Evolutionary conservation across 768 basidiomycete genomes (phyloP).

Genomic region (Tylopilus subfusipes): DNA sequence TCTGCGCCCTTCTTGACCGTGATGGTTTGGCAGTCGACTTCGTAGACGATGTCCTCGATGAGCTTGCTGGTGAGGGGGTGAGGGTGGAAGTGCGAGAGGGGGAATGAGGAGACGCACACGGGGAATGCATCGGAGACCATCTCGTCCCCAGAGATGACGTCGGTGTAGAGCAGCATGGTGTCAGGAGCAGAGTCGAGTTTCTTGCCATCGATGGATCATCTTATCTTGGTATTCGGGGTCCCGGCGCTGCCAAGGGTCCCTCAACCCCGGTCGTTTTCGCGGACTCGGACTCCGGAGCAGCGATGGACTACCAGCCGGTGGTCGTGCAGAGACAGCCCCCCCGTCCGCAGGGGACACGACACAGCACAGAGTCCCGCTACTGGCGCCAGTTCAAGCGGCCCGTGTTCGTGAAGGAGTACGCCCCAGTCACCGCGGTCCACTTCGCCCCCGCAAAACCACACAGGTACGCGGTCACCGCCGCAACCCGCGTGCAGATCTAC

Average conservation of each 20-base stretch:
- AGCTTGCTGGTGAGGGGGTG: conserved; percentile 52
- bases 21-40: conserved; percentile 79
- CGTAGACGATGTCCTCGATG: conserved; percentile 76
- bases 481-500: conserved; percentile 91
- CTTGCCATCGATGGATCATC: conserved; percentile 8
- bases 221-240: conserved; percentile 19
- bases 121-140: conserved; percentile 95
- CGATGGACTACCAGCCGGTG: conserved; percentile 81
- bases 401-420: conserved; percentile 96
- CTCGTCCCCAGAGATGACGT: conserved; percentile 79
- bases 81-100: conserved; percentile 3
- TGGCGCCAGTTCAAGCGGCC: conserved; percentile 88
- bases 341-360: conserved; percentile 55
- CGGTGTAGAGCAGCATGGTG: conserved; percentile 71
- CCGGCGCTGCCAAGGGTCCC: conserved; percentile 7
- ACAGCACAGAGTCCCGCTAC: conserved; percentile 71
- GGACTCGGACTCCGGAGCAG: too few relatives aligned
- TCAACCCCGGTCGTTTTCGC: not conserved
- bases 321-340: conserved; percentile 56
- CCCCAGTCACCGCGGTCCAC: conserved; percentile 91
- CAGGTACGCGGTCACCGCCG: conserved; percentile 92
- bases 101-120: conserved; percentile 47
- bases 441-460: conserved; percentile 88
- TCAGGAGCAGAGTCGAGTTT: not conserved
- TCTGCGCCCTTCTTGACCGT: conserved; percentile 70